phyloP scores from a whole-genome alignment of 257 asterid species.

The Lithospermum erythrorhizon region DNA sequence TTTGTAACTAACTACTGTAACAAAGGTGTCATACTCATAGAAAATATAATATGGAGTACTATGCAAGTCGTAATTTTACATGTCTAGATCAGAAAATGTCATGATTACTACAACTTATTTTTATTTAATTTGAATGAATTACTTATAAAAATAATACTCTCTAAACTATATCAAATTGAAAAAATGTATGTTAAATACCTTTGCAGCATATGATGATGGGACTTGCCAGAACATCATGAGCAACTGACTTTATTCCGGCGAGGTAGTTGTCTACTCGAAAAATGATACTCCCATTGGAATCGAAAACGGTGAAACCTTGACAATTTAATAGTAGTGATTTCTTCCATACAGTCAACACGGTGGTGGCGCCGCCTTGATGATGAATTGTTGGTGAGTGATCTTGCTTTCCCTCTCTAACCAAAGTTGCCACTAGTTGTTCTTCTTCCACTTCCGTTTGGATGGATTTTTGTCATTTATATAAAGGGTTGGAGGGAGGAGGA shows the following conservation, averaged over 20 bases:
- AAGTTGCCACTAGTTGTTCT: background rate
- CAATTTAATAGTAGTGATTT: slow-evolving; percentile 60
- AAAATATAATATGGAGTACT: too few relatives aligned
- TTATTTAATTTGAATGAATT: too few relatives aligned
- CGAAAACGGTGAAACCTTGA: slow-evolving; percentile 70
- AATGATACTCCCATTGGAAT: slow-evolving; percentile 42
- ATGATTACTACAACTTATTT: too few relatives aligned
- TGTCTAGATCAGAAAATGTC: too few relatives aligned
- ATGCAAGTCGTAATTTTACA: too few relatives aligned
- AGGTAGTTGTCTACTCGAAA: slow-evolving; percentile 69
- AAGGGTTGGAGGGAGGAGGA: background rate
- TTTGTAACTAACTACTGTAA: too few relatives aligned
- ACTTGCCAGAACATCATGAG: slow-evolving; percentile 47
- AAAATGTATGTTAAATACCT: slow-evolving; percentile 20
- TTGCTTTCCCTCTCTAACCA: background rate
- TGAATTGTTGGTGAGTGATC: background rate
- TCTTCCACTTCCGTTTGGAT: background rate
- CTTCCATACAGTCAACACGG: slow-evolving; percentile 66
- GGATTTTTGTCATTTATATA: background rate
- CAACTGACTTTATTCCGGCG: slow-evolving; percentile 25
- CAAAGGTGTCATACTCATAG: too few relatives aligned
- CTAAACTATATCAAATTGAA: too few relatives aligned
- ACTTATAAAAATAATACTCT: too few relatives aligned
- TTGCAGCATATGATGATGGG: slow-evolving; percentile 63
- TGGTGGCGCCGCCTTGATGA: background rate